A percentile compares a stretch with the other conserved stretches of the same genome.
phyloP scores from a whole-genome alignment of 208 protist species.

The Trypanosoma theileri region DNA sequence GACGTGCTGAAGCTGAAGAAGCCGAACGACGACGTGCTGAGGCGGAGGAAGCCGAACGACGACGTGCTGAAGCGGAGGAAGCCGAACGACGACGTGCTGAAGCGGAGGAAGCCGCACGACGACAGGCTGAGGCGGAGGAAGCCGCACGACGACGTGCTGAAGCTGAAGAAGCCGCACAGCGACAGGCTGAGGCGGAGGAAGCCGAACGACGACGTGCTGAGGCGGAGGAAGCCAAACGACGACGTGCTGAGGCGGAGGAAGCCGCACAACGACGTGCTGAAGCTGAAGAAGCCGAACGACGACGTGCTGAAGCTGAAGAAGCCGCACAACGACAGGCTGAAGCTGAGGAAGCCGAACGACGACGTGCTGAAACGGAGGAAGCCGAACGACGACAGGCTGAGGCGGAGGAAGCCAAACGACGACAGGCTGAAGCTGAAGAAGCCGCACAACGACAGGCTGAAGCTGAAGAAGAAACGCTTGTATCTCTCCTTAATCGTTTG shows the following conservation, averaged over 20 bases:
- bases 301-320: slow-evolving; percentile 13
- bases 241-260: slow-evolving; percentile 16
- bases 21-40: slow-evolving; percentile 10
- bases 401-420: slow-evolving; percentile 17
- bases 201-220: slow-evolving; percentile 11
- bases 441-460: slow-evolving; percentile 7
- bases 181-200: slow-evolving; percentile 13
- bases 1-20: slow-evolving; percentile 1
- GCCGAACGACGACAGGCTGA: neutral
- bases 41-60: slow-evolving; percentile 7
- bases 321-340: slow-evolving; percentile 7
- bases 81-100: neutral
- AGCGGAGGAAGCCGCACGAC: neutral
- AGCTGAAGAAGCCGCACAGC: slow-evolving; percentile 2
- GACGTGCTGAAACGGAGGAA: neutral
- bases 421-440: slow-evolving; percentile 13
- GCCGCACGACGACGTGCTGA: too few relatives aligned
- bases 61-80: neutral
- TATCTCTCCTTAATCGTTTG: neutral
- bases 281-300: slow-evolving; percentile 22
- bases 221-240: slow-evolving; percentile 12
- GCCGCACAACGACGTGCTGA: neutral
- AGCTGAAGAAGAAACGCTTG: neutral
- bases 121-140: too few relatives aligned
- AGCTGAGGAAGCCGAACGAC: slow-evolving; percentile 11